These are phyloP conservation scores for Sugiyamaella qingdaonensis DNA, from an alignment of 805 yeast genomes.

Conservation along the genomic window DNA sequence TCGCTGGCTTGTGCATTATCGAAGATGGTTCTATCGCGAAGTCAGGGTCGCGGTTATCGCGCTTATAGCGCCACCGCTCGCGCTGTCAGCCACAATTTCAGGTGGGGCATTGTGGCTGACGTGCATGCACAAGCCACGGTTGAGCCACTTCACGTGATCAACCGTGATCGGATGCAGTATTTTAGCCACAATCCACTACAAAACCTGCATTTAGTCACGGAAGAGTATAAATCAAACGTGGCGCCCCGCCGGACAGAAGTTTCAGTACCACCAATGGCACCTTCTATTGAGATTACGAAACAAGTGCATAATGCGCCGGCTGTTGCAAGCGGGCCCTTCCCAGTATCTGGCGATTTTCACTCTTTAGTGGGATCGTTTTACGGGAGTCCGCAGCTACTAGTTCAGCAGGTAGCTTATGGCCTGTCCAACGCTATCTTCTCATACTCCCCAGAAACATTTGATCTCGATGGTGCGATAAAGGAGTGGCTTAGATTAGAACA, in stretches of 20 bases:
- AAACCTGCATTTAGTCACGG: constrained; percentile 3
- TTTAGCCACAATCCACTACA: background rate
- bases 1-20: background rate
- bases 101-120: background rate
- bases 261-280: constrained; percentile 12
- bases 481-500: constrained; percentile 56
- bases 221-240: background rate
- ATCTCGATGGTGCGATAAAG: constrained; percentile 54
- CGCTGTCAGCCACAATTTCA: background rate
- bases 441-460: constrained; percentile 62
- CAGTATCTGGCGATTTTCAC: constrained; percentile 20
- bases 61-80: too few relatives aligned
- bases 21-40: background rate
- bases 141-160: constrained; percentile 3
- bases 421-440: constrained; percentile 40
- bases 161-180: background rate
- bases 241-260: constrained; percentile 1
- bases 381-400: constrained; percentile 26
- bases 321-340: constrained; percentile 17
- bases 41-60: background rate
- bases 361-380: constrained; percentile 21
- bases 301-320: constrained; percentile 2
- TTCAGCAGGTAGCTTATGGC: constrained; percentile 33
- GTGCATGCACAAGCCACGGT: background rate
- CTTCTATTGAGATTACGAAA: constrained; percentile 11